Evolutionary conservation across 306 rosid genomes (phyloP).

Genomic region (Fagus crenata): DNA sequence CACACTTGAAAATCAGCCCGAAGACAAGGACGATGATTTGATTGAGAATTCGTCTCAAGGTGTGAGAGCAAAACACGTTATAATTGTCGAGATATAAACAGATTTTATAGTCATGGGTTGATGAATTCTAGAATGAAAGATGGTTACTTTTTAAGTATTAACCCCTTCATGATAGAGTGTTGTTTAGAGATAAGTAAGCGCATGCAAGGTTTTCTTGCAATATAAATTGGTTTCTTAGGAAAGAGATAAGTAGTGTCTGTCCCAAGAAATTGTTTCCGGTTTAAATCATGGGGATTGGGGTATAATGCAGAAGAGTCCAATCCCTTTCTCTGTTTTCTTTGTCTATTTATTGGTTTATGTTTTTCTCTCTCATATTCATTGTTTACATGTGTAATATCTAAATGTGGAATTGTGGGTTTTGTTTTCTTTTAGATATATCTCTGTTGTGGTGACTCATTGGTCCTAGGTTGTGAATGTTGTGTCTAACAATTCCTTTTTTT

Average conservation of each 20-base stretch:
- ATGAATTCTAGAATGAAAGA: background rate
- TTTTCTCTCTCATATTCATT: background rate
- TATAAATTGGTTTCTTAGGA: background rate
- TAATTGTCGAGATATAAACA: background rate
- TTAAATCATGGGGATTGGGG: background rate
- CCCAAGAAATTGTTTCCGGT: background rate
- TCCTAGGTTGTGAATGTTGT: no score
- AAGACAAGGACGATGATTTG: background rate
- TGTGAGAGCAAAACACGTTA: background rate
- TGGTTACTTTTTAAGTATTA: background rate
- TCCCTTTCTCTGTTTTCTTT: background rate
- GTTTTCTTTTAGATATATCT: background rate
- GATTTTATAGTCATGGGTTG: background rate
- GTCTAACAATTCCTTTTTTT: no score
- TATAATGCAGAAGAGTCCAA: background rate
- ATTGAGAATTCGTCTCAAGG: background rate
- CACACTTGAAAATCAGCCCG: conserved; percentile 1
- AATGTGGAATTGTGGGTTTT: background rate
- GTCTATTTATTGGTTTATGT: background rate
- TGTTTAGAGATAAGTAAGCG: background rate
- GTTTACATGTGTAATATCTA: background rate
- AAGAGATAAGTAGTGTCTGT: background rate
- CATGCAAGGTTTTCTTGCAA: background rate
- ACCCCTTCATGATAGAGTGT: background rate
- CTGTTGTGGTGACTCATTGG: background rate